phyloP scores from a whole-genome alignment of 2,329 filamentous ascomycete species.

The Fusarium metavorans region DNA sequence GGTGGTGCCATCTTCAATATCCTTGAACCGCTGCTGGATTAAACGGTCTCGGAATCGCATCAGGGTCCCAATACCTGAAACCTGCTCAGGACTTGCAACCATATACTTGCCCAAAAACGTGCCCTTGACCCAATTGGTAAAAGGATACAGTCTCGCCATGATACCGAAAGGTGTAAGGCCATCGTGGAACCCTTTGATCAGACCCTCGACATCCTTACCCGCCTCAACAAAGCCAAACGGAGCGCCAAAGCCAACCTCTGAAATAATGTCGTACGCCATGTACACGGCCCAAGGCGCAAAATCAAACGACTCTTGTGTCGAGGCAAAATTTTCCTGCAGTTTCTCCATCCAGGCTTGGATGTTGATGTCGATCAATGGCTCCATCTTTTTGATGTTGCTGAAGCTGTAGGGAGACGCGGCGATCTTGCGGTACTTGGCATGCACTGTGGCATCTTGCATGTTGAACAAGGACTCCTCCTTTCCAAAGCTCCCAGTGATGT shows the following conservation, averaged over 20 bases:
- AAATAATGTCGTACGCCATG: slow-evolving; percentile 61
- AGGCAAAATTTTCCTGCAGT: slow-evolving; percentile 60
- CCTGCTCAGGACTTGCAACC: slow-evolving; percentile 57
- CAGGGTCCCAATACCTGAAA: slow-evolving; percentile 65
- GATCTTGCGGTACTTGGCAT: slow-evolving; percentile 65
- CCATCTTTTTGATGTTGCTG: slow-evolving; percentile 69
- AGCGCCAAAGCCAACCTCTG: slow-evolving; percentile 57
- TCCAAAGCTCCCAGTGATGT: slow-evolving; percentile 69
- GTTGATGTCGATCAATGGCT: slow-evolving; percentile 64
- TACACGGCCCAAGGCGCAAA: slow-evolving; percentile 56
- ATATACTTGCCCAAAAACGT: slow-evolving; percentile 37
- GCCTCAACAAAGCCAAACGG: slow-evolving; percentile 59
- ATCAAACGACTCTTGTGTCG: slow-evolving; percentile 60
- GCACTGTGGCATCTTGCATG: slow-evolving; percentile 64
- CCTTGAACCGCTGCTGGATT: slow-evolving; percentile 59
- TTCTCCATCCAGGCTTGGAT: slow-evolving; percentile 63
- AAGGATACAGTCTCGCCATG: slow-evolving; percentile 58
- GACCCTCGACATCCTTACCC: slow-evolving; percentile 58
- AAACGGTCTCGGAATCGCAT: slow-evolving; percentile 70
- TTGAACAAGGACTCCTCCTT: slow-evolving; percentile 68
- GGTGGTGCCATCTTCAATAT: slow-evolving; percentile 59
- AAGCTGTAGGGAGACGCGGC: slow-evolving; percentile 67
- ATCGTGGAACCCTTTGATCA: slow-evolving; percentile 49
- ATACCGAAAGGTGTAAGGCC: slow-evolving; percentile 31
- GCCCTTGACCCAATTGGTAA: slow-evolving; percentile 31